Evolutionary conservation across 2,329 filamentous ascomycete genomes (phyloP), one percentile per base, ranked within the genome.

Genomic region (Monosporascus sp.): DNA sequence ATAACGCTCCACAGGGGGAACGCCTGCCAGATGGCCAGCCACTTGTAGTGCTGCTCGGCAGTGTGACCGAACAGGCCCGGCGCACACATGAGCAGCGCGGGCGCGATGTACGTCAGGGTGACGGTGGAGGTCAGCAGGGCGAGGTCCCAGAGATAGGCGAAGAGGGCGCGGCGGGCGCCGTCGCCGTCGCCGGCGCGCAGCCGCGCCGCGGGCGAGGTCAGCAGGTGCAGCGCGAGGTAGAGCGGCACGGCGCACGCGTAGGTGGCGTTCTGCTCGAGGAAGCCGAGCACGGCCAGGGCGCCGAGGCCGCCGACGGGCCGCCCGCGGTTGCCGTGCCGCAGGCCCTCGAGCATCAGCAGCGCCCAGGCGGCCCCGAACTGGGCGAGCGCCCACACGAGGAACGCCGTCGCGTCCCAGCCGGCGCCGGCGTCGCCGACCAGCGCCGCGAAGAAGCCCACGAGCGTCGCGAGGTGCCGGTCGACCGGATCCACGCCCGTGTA

Each of bases 91-190:
- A 65, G 52, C 20, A 67, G 51, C 39, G 55, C 57, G 25, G 65
- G 64, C 1, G 62, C 57, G 48, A 65, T 52, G 50, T 63, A 61
- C 5, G 59, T 50, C 14, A 67, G 46, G 6, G 61, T 64, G 1
- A 68, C 59, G 18, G 64, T 52, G 51, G 63, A 52, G 25, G 66
- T 65, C 6, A 68, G 48, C 17, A 66, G 54, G 9, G 63, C 60
- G 38, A 68, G 52, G 54, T 68, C 65, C 65, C 64, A 66, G 39
- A 65, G 62, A 25, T 64, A 58, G 8, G 63, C 63, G 54, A 65
- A 62, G 15, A 67, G 56, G 51, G 52, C 45, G 37, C 57, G 49
- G 9, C 61, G 56, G 43, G 60, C 61, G 27, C 39, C 55, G 20
- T 60, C 58, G 31, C 60, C 60, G 35, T 56, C 51, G 41, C 56